Base-by-base conservation (phyloP, 2,329 filamentous ascomycete species). In the Fusarium illudens region DNA sequence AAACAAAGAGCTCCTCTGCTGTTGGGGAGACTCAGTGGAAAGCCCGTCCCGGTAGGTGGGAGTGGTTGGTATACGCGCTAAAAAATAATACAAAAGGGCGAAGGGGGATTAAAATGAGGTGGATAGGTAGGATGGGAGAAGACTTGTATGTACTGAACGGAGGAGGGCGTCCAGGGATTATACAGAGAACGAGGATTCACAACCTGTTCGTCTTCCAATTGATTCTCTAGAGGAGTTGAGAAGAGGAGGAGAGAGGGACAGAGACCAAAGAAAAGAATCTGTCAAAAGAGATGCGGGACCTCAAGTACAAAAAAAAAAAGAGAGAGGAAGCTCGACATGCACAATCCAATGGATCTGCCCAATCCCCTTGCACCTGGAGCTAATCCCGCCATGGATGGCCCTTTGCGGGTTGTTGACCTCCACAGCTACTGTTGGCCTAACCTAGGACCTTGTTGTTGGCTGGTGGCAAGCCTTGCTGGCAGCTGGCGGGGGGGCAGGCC, bases 71-170 rank as follows among this genome's bases (percentile, higher is more conserved):
- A 69, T 69, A 71, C 61, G 71, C 71, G 69, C 69, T 71, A 73
- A 71, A 73, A 73, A 73, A 71, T 71, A 73, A 72, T 73, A 73
- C 67, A 71, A 70, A 71, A 69, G 68, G 71, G 55, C 39, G 62
- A 65, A 71, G 39, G 54, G 51, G 37, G 60, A 69, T 67, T 66
- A 66, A 67, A 62, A 71, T 64, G 64, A 61, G 36, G 58, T 60
- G 64, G 59, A 53, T 49, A 56, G 56, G 44, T n/a, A 42, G 53
- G 55, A 22, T 39, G 48, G 56, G 61, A 59, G 58, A 68, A 68
- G 61, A 58, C 37, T 52, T 60, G 58, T 37, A 55, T 55, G 29
- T 42, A 42, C 34, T 63, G 65, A 50, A 67, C 50, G 62, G 60
- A 57, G 53, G 64, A 62, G 48, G 61, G 48, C 25, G 55, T 50